A percentile compares a stretch with the other conserved stretches of the same genome.
phyloP scores from a whole-genome alignment of 129 eudicot species.

The Tagetes patula region DNA sequence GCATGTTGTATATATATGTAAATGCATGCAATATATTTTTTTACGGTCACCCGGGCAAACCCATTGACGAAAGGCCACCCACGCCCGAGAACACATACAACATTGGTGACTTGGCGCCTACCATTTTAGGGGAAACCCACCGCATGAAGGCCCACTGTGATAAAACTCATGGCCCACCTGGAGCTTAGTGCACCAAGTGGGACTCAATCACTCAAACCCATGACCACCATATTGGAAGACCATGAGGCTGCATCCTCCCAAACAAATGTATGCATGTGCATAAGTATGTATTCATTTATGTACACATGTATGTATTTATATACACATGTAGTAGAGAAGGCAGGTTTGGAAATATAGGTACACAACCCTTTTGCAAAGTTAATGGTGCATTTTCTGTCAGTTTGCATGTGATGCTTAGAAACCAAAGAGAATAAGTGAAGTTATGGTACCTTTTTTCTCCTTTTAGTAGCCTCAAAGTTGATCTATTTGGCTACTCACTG shows the following conservation, averaged over 20 bases:
- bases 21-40: background rate
- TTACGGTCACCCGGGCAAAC: too few relatives aligned
- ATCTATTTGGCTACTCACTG: background rate
- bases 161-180: too few relatives aligned
- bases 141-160: too few relatives aligned
- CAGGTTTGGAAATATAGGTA: background rate
- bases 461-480: slow-evolving; percentile 12
- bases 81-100: too few relatives aligned
- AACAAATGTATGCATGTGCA: background rate
- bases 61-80: too few relatives aligned
- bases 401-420: background rate
- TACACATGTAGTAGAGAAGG: background rate
- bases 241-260: too few relatives aligned
- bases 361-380: background rate
- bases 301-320: background rate
- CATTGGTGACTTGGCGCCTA: too few relatives aligned
- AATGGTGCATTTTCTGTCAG: background rate
- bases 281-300: background rate
- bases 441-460: background rate
- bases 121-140: too few relatives aligned
- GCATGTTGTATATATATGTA: background rate
- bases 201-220: too few relatives aligned
- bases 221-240: too few relatives aligned
- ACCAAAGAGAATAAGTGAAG: background rate
- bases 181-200: too few relatives aligned